Base-by-base conservation (phyloP, 73 alveolate genomes). In the Urostyla sp. region DNA sequence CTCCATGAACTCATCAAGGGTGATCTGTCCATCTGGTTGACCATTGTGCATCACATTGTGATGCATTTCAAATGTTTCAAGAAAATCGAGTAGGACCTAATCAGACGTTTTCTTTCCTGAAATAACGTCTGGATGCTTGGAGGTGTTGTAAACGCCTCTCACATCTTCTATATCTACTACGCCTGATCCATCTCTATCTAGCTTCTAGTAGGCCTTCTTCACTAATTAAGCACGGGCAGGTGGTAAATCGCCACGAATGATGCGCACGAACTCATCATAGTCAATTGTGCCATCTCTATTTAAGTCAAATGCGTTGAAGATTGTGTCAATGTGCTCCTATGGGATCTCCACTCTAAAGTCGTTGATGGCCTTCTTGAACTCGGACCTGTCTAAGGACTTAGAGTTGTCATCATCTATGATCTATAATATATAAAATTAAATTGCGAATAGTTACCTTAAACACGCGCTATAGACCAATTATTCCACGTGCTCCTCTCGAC, bases 1-100 rank as follows among this genome's bases (percentile, higher is more conserved):
- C 30, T 84, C 94, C 16, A 84, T 34, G 85, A 83, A 92, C 79
- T 92, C 98, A 51, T 92, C 95, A 67, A 89, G 79, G 20, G 91
- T 56, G 66, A 92, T 72, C 51, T 54, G 78, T 36, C 84, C 89
- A 51, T 92, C 94, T 46, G 80, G 51, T 50, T 78, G 35, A 36
- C 74, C 87, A 34, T 73, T 92, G 52, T 77, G 72, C 53, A 72
- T 52, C 31, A 92, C 52, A 46, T 80, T 75, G n/a, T 75, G 87
- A 40, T 75, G 87, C 67, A 57, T 31, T 26, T 75, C 76, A 40
- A 75, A 75, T 1, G 87, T 75, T 58, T 75, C 87, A 8, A 75
- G 36, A 78, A 75, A 75, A 18, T 75, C 87, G 20, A 35, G 49
- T 34, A 75, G 69, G 44, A 75, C 44, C 28, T 75, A 32, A 21